These are phyloP conservation scores for Aspergillus pseudoglaucus DNA, from an alignment of 2,329 filamentous ascomycete genomes.

Conservation along the genomic window DNA sequence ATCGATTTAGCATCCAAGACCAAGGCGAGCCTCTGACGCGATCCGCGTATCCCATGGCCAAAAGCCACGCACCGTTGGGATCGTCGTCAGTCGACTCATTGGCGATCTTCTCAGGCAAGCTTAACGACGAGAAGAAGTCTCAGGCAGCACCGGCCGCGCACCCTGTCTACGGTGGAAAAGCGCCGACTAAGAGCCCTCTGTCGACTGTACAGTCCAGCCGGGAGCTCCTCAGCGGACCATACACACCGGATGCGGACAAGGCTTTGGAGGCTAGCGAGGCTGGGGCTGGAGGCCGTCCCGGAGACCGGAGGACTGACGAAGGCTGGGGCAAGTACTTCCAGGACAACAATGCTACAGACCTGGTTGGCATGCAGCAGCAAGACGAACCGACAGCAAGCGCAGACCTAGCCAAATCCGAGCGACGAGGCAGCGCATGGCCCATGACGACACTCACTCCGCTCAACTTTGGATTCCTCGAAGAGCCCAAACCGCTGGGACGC, in stretches of 20 bases:
- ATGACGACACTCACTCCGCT: conserved; percentile 29
- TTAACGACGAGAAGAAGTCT: conserved; percentile 24
- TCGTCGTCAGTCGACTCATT: conserved; percentile 32
- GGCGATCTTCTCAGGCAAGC: conserved; percentile 35
- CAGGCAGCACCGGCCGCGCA: conserved; percentile 18
- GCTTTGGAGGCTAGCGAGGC: conserved; percentile 11
- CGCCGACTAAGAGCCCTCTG: conserved; percentile 19
- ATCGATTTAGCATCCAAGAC: conserved; percentile 43
- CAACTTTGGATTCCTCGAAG: conserved; percentile 31
- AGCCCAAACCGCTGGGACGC: conserved; percentile 33
- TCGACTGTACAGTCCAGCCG: conserved; percentile 25
- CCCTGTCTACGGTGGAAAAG: conserved; percentile 14
- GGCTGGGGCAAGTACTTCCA: conserved; percentile 47
- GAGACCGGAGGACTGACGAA: conserved; percentile 40
- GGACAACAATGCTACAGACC: conserved; percentile 23
- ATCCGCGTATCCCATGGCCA: conserved; percentile 40
- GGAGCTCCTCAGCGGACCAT: conserved; percentile 15
- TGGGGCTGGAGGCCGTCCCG: conserved; percentile 15
- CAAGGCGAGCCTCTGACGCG: conserved; percentile 38
- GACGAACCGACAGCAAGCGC: conserved; percentile 22
- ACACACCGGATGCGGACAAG: conserved; percentile 12
- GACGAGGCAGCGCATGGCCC: conserved; percentile 37
- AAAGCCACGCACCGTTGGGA: conserved; percentile 31
- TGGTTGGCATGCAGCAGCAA: conserved; percentile 19
- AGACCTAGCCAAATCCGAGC: conserved; percentile 28